A percentile compares a stretch with the other conserved stretches of the same genome.
These are phyloP conservation scores for Lotus japonicus DNA, from an alignment of 306 rosid species.

Conservation along the genomic window DNA sequence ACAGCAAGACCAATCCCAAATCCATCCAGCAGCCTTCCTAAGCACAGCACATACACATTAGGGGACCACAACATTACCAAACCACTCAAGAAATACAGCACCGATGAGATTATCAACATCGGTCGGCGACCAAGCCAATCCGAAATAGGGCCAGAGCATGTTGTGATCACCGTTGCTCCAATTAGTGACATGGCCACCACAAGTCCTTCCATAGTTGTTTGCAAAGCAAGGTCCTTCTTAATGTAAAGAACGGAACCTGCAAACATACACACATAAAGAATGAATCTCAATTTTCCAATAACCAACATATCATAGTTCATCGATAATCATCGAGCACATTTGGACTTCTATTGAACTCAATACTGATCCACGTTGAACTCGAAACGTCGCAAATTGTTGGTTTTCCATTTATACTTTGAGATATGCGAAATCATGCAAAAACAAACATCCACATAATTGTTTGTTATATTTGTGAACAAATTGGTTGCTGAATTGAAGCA, in stretches of 20 bases:
- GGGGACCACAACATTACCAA: constrained; percentile 82
- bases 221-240: constrained; percentile 45
- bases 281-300: not conserved
- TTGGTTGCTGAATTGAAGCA: not conserved
- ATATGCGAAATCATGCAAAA: too few species aligned
- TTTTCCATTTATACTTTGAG: too few species aligned
- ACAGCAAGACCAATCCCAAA: constrained; percentile 87
- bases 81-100: constrained; percentile 56
- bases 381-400: too few species aligned
- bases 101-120: constrained; percentile 64
- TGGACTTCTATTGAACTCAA: too few species aligned
- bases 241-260: constrained; percentile 71
- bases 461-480: not conserved
- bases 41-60: constrained; percentile 55
- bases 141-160: constrained; percentile 59
- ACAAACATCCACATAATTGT: not conserved
- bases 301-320: not conserved
- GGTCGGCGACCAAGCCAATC: constrained; percentile 72
- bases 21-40: constrained; percentile 71
- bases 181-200: constrained; percentile 84
- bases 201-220: constrained; percentile 56
- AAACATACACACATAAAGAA: not conserved
- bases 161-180: constrained; percentile 69
- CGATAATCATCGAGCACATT: too few species aligned
- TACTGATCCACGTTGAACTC: too few species aligned